Evolutionary conservation across 2,329 filamentous ascomycete species (phyloP), one percentile per base, ranked within the genome.

Genomic region (Fusarium sp.): DNA sequence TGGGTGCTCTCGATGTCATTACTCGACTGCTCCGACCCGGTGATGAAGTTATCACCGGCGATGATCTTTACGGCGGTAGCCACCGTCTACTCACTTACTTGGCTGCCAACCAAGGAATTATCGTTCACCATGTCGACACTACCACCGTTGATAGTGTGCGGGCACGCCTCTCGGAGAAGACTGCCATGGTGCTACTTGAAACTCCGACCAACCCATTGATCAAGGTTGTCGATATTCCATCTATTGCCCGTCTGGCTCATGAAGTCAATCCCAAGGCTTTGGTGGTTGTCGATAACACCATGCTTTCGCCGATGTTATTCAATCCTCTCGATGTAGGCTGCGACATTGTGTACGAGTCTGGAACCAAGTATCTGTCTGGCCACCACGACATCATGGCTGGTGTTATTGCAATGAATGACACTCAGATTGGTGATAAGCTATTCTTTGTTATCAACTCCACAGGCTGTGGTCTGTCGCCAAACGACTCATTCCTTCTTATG

Each of bases 371-470:
- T 77, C 86, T 99, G 8, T 98, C 94, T 2, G 96, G 96, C 31
- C 96, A 99, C 80, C 96, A 99, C 84, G 97, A 99, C 78, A 92
- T 99, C 77, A 99, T 99, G 96, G 96, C 96, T 12, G 96, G 97
- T 68, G 94, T 99, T 29, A 92, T 99, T 70, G 96, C 94, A 23
- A 89, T 94, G 79, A 98, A 98, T 78, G 91, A 97, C 76, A 80
- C 89, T 7, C 83, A 88, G 5, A 84, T 99, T 28, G 94, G 92
- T 46, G 94, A 99, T 75, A 93, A 92, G 77, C 89, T 99, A 72
- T 99, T 92, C 84, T 98, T 98, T 82, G 95, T 93, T 59, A 98
- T 99, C 85, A 99, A 99, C 79, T 90, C 94, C 2, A 97, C 94
- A 0, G 96, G 96, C 42, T 98, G 96, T 77, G 96, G 96, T 12